These are phyloP conservation scores for Darksidea phi DNA, from an alignment of 495 filamentous ascomycete species.

Conservation along the genomic window DNA sequence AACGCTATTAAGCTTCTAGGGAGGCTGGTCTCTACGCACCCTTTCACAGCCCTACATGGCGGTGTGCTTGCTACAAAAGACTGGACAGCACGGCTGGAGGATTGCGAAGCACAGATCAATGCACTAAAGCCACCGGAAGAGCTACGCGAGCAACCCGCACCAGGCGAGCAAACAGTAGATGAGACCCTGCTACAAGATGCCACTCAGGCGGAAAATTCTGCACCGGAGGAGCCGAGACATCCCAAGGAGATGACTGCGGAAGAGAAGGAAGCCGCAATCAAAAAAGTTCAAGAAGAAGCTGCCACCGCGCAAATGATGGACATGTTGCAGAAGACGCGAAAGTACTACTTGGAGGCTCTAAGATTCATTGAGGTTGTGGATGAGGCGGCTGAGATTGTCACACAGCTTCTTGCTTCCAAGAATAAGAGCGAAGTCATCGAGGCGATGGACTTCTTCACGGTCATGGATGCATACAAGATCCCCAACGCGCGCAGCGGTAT, in stretches of 20 bases:
- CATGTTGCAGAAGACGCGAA: slow-evolving; percentile 78
- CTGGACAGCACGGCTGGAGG: slow-evolving; percentile 76
- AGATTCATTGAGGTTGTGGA: slow-evolving; percentile 95
- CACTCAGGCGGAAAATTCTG: slow-evolving; percentile 70
- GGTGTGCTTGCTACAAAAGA: slow-evolving; percentile 79
- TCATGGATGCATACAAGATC: slow-evolving; percentile 91
- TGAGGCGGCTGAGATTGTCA: slow-evolving; percentile 69
- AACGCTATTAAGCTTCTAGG: slow-evolving; percentile 93
- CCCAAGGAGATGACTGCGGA: slow-evolving; percentile 54
- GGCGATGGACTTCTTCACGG: slow-evolving; percentile 97
- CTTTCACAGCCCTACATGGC: slow-evolving; percentile 88
- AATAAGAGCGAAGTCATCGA: slow-evolving; percentile 99
- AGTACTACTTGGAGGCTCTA: slow-evolving; percentile 89
- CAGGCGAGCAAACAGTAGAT: slow-evolving; percentile 63
- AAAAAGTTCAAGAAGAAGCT: slow-evolving; percentile 71
- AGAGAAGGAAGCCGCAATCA: slow-evolving; percentile 55
- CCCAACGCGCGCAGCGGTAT: slow-evolving; percentile 87
- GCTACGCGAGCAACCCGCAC: slow-evolving; percentile 58
- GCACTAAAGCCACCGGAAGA: slow-evolving; percentile 80
- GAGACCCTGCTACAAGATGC: slow-evolving; percentile 81
- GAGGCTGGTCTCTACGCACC: slow-evolving; percentile 85
- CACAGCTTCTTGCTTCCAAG: slow-evolving; percentile 82
- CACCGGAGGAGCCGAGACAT: slow-evolving; percentile 59
- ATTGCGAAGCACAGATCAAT: slow-evolving; percentile 77
- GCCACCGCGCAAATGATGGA: slow-evolving; percentile 77